Evolutionary conservation across 495 filamentous ascomycete species (phyloP).

Genomic region (Hypomontagnella submonticulosa): DNA sequence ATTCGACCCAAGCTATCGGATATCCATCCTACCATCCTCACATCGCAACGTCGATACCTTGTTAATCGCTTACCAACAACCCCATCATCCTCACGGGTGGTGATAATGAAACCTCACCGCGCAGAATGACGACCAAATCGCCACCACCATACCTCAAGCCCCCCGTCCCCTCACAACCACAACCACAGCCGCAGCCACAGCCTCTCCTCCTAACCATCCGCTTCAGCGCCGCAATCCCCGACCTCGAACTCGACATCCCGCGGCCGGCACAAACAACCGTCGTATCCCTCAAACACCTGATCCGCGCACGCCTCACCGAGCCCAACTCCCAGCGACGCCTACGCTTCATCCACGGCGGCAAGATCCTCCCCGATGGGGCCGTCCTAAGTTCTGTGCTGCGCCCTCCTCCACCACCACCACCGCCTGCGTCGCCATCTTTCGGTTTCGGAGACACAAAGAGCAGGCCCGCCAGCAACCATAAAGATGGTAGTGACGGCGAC

Average conservation of each 20-base stretch:
- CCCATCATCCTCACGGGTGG: too few relatives aligned
- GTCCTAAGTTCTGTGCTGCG: conserved; percentile 73
- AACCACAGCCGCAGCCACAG: conserved; percentile 51
- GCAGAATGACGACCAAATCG: conserved; percentile 31
- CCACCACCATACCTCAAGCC: conserved; percentile 32
- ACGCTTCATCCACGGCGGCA: conserved; percentile 88
- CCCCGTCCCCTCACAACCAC: conserved; percentile 33
- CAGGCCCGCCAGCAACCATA: conserved; percentile 42
- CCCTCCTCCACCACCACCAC: conserved; percentile 65
- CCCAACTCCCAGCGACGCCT: conserved; percentile 71
- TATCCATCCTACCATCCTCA: too few relatives aligned
- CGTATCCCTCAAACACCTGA: conserved; percentile 79
- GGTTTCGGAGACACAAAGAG: conserved; percentile 1
- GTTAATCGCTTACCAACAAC: background rate
- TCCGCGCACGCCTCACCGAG: conserved; percentile 76
- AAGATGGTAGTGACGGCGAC: conserved; percentile 37
- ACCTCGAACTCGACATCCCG: conserved; percentile 80
- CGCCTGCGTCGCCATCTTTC: conserved; percentile 18
- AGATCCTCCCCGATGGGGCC: conserved; percentile 78
- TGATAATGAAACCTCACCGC: conserved; percentile 6
- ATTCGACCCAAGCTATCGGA: conserved; percentile 11
- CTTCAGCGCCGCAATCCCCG: conserved; percentile 85
- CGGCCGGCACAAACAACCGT: conserved; percentile 73
- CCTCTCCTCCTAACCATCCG: conserved; percentile 81
- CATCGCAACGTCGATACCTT: too few relatives aligned